Percentiles rank a stretch among this genome's conserved stretches.
Evolutionary conservation across 192 early-diverging fungal species (phyloP).

Genomic region (Coemansia sp.): DNA sequence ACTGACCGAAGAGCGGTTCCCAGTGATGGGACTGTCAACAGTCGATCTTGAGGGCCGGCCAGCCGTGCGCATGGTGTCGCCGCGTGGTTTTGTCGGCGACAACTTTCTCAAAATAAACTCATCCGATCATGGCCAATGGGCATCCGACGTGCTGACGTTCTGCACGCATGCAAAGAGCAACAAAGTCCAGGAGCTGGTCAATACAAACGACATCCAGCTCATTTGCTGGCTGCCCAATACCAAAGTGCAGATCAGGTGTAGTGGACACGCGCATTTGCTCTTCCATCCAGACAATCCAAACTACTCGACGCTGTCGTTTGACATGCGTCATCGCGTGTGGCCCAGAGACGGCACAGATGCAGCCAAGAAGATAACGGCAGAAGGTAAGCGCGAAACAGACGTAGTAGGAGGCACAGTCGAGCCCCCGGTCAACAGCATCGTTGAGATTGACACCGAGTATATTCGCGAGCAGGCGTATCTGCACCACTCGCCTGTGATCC

Average conservation of each 20-base stretch:
- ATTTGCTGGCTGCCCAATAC: slow-evolving; percentile 33
- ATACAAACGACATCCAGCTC: slow-evolving; percentile 38
- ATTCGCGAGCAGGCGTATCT: slow-evolving; percentile 49
- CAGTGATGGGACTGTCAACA: slow-evolving; percentile 33
- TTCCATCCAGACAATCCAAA: slow-evolving; percentile 50
- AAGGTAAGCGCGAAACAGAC: slow-evolving; percentile 8
- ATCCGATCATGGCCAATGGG: slow-evolving; percentile 37
- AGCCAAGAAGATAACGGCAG: not conserved
- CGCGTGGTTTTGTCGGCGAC: slow-evolving; percentile 47
- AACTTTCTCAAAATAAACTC: slow-evolving; percentile 29
- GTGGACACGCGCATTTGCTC: slow-evolving; percentile 38
- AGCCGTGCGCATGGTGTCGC: slow-evolving; percentile 42
- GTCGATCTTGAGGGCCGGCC: slow-evolving; percentile 42
- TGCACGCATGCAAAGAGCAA: slow-evolving; percentile 50
- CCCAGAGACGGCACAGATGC: slow-evolving; percentile 20
- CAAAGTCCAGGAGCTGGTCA: slow-evolving; percentile 42
- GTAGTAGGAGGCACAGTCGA: slow-evolving; percentile 10
- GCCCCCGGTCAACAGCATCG: slow-evolving; percentile 3
- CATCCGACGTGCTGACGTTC: slow-evolving; percentile 45
- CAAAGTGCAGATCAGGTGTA: slow-evolving; percentile 36
- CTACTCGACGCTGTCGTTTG: slow-evolving; percentile 41
- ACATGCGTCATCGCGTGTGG: slow-evolving; percentile 45
- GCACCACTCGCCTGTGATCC: slow-evolving; percentile 36
- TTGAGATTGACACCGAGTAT: slow-evolving; percentile 34
- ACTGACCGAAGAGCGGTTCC: slow-evolving; percentile 26